Evolutionary conservation across 805 yeast species (phyloP), one percentile per base, ranked within the genome.

Genomic region (Saccharomyces eubayanus): DNA sequence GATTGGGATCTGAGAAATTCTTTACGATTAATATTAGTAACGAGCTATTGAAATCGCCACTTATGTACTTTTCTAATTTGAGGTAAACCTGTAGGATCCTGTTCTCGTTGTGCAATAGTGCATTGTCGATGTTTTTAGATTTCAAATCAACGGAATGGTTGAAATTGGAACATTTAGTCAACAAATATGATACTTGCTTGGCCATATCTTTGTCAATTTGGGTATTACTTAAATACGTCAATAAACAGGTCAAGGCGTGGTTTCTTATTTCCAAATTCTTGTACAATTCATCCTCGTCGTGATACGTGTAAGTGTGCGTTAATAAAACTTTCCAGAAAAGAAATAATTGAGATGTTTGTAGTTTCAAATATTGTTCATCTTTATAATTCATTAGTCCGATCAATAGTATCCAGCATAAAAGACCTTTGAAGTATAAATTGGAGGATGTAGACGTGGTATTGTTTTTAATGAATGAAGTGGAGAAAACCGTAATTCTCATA

Each of bases 291-390:
- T 69, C 70, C 28, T 67, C 70, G 29, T 63, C 64, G 2, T 68
- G 62, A 14, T 77, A 72, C 12, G 77, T 74, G 52, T 77, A 75
- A 2, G 79, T 72, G 48, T 79, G 80, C 1, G 81, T 77, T 41
- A 83, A 61, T 6, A 84, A 71, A 46, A 78, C 76, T 56, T 82
- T 82, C 91, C 91, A 87, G 53, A 85, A 72, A 9, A 74, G 66
- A 48, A 86, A 67, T 50, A 87, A 72, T 58, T 84, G 89, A 2
- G 82, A 76, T 12, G 77, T 70, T 57, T 84, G 84, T 53, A 81
- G 72, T 50, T 75, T 72, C 40, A 87, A 71, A 53, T 80, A 78
- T 27, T 74, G 70, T 14, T 77, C 76, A 40, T 85, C 86, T 0
- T 69, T 62, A 61, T 80, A 78, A 50, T 82, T 78, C 75, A 86